Conservation (phyloP, 305 asterid genomes). For the Solanum hybrid region DNA sequence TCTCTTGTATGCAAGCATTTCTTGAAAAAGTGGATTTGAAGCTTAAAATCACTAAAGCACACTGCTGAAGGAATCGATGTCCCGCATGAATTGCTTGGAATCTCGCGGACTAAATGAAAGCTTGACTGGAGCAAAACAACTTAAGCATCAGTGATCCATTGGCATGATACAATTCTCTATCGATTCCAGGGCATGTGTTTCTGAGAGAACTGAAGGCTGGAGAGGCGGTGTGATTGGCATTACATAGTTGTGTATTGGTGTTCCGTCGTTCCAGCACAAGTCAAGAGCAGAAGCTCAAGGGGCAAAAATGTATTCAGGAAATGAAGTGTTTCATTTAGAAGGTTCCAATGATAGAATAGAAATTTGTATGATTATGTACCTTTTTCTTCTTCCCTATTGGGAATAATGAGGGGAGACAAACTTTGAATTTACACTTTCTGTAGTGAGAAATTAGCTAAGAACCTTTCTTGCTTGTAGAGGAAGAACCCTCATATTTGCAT, state of each 20-base stretch:
- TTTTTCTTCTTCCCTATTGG: neutral
- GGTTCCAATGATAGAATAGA: neutral
- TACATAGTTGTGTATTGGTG: neutral
- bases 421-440: neutral
- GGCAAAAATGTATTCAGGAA: neutral
- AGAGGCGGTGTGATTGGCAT: neutral
- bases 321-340: neutral
- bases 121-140: neutral
- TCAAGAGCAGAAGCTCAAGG: neutral
- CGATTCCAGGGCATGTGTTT: neutral
- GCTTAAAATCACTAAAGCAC: neutral
- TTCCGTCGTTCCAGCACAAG: neutral
- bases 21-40: too few species aligned
- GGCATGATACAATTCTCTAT: neutral
- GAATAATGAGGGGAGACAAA: neutral
- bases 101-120: neutral
- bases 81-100: neutral
- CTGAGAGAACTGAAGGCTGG: neutral
- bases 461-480: neutral
- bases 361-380: neutral
- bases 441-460: neutral
- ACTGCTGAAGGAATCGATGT: neutral
- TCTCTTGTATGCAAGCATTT: neutral
- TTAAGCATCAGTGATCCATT: neutral
- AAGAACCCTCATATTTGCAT: neutral